Evolutionary conservation across 371 early-diverging fungal genomes (phyloP).

Genomic region (Mortierella sp.): DNA sequence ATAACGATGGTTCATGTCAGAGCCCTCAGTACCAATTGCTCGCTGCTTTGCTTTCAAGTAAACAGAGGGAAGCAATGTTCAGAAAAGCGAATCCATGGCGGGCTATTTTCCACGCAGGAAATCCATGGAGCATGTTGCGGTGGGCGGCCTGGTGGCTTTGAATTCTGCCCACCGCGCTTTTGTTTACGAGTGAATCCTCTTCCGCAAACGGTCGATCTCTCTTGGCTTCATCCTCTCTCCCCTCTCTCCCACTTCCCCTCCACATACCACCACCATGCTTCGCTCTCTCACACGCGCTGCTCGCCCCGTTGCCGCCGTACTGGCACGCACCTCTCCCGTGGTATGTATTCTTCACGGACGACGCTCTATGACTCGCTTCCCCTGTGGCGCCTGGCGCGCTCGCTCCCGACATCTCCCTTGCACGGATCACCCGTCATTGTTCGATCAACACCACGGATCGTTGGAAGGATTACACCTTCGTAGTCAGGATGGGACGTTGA

Average conservation of each 20-base stretch:
- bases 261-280: conserved; percentile 40
- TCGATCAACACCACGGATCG: not conserved
- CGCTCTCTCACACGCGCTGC: conserved; percentile 54
- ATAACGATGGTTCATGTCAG: too few species aligned
- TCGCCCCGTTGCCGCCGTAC: conserved; percentile 52
- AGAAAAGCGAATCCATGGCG: too few species aligned
- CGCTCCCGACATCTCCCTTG: not conserved
- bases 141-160: too few species aligned
- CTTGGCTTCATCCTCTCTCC: conserved; percentile 22
- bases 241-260: conserved; percentile 25
- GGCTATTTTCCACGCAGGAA: too few species aligned
- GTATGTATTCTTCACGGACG: conserved; percentile 43
- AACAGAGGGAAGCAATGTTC: too few species aligned
- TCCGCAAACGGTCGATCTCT: conserved; percentile 7
- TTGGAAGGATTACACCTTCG: too few species aligned
- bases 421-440: not conserved
- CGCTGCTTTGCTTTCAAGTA: too few species aligned
- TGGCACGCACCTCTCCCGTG: conserved; percentile 55
- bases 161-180: too few species aligned
- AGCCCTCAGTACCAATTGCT: too few species aligned
- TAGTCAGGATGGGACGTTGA: too few species aligned
- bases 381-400: not conserved
- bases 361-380: not conserved
- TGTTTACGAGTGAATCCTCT: conserved; percentile 2
- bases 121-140: too few species aligned